Conservation (phyloP, 208 protist genomes). For the Crithidia sp. region DNA sequence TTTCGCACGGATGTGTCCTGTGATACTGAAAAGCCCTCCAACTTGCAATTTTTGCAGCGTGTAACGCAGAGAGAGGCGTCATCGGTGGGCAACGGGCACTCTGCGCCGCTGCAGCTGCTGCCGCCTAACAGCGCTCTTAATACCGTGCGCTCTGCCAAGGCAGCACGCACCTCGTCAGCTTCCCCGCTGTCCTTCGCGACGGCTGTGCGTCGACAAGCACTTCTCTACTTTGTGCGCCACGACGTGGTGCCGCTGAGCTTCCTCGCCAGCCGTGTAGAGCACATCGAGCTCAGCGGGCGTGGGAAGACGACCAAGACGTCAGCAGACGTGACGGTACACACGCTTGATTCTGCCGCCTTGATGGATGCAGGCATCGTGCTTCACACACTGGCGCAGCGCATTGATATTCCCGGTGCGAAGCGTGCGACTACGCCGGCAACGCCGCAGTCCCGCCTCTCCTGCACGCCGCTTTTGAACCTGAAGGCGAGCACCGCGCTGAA, state of each 20-base stretch:
- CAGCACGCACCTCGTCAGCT: background rate
- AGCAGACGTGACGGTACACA: background rate
- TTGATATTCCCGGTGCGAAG: too few species aligned
- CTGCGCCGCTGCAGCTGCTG: background rate
- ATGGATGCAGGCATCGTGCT: too few species aligned
- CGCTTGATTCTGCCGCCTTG: too few species aligned
- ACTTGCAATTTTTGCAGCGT: constrained; percentile 12
- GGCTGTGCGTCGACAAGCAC: constrained; percentile 43
- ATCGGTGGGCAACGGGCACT: background rate
- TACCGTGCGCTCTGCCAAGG: background rate
- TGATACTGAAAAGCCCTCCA: background rate
- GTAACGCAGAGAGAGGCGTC: constrained; percentile 4
- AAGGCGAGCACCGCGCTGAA: background rate
- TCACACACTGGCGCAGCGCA: too few species aligned
- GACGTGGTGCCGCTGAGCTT: constrained; percentile 43
- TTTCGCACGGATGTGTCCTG: background rate
- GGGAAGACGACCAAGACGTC: too few species aligned
- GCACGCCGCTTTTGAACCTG: constrained; percentile 11
- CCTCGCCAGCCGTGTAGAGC: constrained; percentile 6
- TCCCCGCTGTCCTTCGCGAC: constrained; percentile 20
- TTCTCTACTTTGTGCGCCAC: constrained; percentile 61
- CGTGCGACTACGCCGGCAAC: too few species aligned
- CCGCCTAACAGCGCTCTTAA: background rate
- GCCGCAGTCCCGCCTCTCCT: background rate
- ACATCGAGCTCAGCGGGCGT: background rate